These are phyloP conservation scores for Lentinula lateritia DNA, from an alignment of 768 basidiomycete species.

Conservation along the genomic window DNA sequence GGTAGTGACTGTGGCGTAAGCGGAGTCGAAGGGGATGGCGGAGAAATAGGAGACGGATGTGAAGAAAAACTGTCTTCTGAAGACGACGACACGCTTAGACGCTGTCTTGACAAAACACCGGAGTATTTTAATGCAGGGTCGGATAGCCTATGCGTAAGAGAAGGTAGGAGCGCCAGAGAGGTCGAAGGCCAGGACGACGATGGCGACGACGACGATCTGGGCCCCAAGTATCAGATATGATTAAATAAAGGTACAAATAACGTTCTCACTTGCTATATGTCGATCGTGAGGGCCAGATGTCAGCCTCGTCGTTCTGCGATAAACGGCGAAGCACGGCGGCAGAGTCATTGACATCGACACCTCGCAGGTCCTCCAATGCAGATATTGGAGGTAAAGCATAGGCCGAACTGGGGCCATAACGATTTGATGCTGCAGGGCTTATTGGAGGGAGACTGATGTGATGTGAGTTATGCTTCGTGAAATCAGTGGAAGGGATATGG, in stretches of 20 bases:
- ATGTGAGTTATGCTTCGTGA: not conserved
- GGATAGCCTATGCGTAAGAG: not conserved
- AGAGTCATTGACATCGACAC: conserved; percentile 47
- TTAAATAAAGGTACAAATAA: not conserved
- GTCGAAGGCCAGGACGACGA: not conserved
- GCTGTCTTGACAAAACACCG: not conserved
- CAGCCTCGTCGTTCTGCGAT: conserved; percentile 44
- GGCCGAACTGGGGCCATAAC: conserved; percentile 7
- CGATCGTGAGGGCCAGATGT: conserved; percentile 14
- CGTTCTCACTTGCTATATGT: not conserved
- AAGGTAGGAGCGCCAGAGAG: not conserved
- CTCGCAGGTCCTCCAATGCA: conserved; percentile 58
- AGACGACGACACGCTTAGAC: conserved; percentile 19
- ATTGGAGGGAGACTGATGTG: conserved; percentile 9
- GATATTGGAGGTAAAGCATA: conserved; percentile 68
- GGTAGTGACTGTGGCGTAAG: conserved; percentile 44
- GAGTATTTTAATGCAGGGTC: conserved; percentile 1
- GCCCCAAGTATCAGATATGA: not conserved
- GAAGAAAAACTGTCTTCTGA: conserved; percentile 41
- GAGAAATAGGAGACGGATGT: conserved; percentile 44
- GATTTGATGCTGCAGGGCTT: not conserved
- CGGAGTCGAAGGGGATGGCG: conserved; percentile 15
- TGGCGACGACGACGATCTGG: not conserved
- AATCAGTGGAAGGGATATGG: not conserved
- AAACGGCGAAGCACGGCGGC: conserved; percentile 63